Base-by-base conservation (phyloP, 208 protist genomes). In the Novymonas esmeraldas region DNA sequence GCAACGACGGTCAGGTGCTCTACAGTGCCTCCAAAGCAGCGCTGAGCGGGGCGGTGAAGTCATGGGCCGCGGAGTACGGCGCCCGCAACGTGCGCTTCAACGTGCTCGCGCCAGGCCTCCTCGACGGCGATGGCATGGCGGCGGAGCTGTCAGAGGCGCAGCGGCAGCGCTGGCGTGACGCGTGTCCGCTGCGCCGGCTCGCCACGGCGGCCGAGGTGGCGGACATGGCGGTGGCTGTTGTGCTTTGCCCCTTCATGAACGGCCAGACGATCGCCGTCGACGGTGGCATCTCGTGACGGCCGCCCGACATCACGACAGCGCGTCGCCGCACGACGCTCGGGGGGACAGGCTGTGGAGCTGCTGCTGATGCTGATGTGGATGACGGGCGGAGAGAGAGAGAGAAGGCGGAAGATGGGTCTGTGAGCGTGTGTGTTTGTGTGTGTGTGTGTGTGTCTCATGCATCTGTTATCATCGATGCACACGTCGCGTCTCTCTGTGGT, bases 1-100 rank as follows among this genome's bases (percentile, higher is more conserved):
- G 91, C 9, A 97, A 97, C 76, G 75, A 80, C 42, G 95, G 95
- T 16, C 94, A 98, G 76, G 84, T 93, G 36, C 59, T 95, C 26
- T 98, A 98, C 78, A 60, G 81, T 18, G 91, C 95, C 33, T 89
- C 94, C 13, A 98, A 98, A 65, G 90, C 94, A 0, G 95, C 90
- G 24, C 76, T 98, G 20, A 69, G 73, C 9, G 92, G 90, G 3
- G 89, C 93, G 9, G 81, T 78, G 34, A 90, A 96, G 64, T 93
- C 90, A 18, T 87, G 85, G 70, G 82, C 85, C 13, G 77, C 74
- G 39, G 94, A 98, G 77, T 95, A 97, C 63, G 82, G 88, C 44
- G 22, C 50, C 6, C 87, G 90, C 52, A 84, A 89, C 31, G 60
- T 98, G 6, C 91, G 92, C 60, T 95, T 97, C 58, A 98, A 98